A percentile compares a stretch with the other conserved stretches of the same genome.
These are phyloP conservation scores for Penicillium desertorum DNA, from an alignment of 495 filamentous ascomycete genomes.

Conservation along the genomic window DNA sequence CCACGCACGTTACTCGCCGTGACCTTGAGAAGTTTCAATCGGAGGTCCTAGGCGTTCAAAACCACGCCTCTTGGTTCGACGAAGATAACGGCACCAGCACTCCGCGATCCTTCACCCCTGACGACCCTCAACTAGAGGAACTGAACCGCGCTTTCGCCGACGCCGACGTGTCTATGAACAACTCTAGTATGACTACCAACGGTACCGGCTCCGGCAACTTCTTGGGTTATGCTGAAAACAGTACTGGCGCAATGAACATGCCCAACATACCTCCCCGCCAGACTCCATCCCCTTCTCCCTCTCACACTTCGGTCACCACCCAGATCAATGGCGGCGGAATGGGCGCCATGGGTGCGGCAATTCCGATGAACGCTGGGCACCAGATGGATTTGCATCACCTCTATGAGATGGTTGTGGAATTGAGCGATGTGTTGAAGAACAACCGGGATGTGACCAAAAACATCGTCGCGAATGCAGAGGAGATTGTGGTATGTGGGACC, in stretches of 20 bases:
- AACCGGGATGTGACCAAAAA: constrained; percentile 75
- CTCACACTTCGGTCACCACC: constrained; percentile 26
- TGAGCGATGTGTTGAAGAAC: constrained; percentile 71
- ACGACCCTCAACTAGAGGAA: constrained; percentile 38
- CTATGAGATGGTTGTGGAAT: constrained; percentile 77
- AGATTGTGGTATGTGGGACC: constrained; percentile 52
- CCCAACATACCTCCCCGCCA: constrained; percentile 40
- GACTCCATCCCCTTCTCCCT: constrained; percentile 35
- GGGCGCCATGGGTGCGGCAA: constrained; percentile 55
- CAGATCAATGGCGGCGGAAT: constrained; percentile 59
- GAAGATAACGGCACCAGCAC: constrained; percentile 32
- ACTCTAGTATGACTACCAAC: constrained; percentile 33
- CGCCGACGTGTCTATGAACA: constrained; percentile 41
- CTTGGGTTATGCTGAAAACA: constrained; percentile 36
- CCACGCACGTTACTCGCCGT: constrained; percentile 46
- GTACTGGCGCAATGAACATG: constrained; percentile 34
- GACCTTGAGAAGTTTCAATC: constrained; percentile 48
- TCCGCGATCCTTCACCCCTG: constrained; percentile 27
- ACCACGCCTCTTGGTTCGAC: constrained; percentile 33
- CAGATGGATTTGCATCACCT: constrained; percentile 86
- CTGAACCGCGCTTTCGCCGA: constrained; percentile 41
- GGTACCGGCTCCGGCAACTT: constrained; percentile 34
- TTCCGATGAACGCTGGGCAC: constrained; percentile 75
- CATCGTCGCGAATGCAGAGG: constrained; percentile 67
- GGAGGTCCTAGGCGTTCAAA: constrained; percentile 43